Evolutionary conservation across 305 asterid species (phyloP).

Genomic region (Rubia peregrina): DNA sequence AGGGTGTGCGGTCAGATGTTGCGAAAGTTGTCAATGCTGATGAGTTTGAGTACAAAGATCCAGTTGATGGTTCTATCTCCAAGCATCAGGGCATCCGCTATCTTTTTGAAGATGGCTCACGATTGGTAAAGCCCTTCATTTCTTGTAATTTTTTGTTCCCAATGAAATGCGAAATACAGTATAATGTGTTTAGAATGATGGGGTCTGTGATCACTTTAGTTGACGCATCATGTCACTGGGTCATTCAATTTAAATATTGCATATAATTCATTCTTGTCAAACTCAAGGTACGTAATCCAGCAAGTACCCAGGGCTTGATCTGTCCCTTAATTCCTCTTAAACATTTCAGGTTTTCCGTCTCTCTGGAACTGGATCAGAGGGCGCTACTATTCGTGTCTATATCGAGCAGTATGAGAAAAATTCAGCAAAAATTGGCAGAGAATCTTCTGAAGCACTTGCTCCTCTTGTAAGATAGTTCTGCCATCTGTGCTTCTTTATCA

Average conservation of each 20-base stretch:
- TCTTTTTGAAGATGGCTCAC: conserved; percentile 89
- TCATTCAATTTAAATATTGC: not conserved
- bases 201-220: not conserved
- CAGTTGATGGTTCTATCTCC: conserved; percentile 94
- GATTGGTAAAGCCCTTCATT: conserved; percentile 56
- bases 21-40: conserved; percentile 68
- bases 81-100: conserved; percentile 95
- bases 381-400: conserved; percentile 94
- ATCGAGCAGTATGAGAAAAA: conserved; percentile 91
- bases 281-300: too few species aligned
- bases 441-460: conserved; percentile 80
- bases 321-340: not conserved
- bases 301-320: not conserved
- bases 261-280: not conserved
- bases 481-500: not conserved
- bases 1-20: conserved; percentile 59
- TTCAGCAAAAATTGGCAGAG: conserved; percentile 75
- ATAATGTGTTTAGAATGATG: not conserved
- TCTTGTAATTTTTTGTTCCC: not conserved
- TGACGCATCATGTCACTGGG: not conserved
- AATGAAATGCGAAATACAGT: not conserved
- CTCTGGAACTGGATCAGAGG: conserved; percentile 99
- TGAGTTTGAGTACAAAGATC: conserved; percentile 96
- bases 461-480: conserved; percentile 51
- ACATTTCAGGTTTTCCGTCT: conserved; percentile 83